Evolutionary conservation across 441 rosid genomes (phyloP), one percentile per base, ranked within the genome.

Genomic region (Euphorbia celastroides): DNA sequence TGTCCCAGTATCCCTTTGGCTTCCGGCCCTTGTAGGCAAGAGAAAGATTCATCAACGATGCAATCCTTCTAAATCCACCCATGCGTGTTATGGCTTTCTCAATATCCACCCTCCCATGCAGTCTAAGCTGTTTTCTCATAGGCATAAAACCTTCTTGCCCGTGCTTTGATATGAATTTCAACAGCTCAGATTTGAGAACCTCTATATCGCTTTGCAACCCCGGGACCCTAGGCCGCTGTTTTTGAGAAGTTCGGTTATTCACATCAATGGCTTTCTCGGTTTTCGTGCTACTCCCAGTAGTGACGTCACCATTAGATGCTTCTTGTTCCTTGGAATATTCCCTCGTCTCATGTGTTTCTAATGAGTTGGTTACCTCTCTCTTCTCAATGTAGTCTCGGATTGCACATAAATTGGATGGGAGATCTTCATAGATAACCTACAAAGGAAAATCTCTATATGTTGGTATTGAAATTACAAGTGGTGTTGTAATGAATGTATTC

Each of bases 131-230:
- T 75, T 94, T 94, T 78, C 99, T 88, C 97, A 91, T 94, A 0
- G 97, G 99, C 99, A 94, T 91, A 80, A 91, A 94, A 57, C 99
- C 99, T 80, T 88, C 97, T 74, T 89, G 94, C 48, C 99, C 99
- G 60, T 89, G 89, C 67, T 86, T 88, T 30, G 85, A 74, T 72
- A 94, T 81, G 73, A 94, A 94, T 72, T 87, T 86, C 67, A 86
- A 67, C 59, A 91, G 84, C 80, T 94, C 99, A 22, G 92, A 80
- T 66, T 88, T 88, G 25, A 94, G 83, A 58, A 91, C 74, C 81
- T 91, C 91, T 9, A 88, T 77, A 80, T 94, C 88, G 70, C 86
- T 81, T 70, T 94, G 97, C 78, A 94, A 78, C 64, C 96, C 96
- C 0, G 96, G 97, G 73, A 94, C 87, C 75, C 87, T 86, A 0